phyloP scores from a whole-genome alignment of 805 yeast species.

The Metschnikowia lachancei region DNA sequence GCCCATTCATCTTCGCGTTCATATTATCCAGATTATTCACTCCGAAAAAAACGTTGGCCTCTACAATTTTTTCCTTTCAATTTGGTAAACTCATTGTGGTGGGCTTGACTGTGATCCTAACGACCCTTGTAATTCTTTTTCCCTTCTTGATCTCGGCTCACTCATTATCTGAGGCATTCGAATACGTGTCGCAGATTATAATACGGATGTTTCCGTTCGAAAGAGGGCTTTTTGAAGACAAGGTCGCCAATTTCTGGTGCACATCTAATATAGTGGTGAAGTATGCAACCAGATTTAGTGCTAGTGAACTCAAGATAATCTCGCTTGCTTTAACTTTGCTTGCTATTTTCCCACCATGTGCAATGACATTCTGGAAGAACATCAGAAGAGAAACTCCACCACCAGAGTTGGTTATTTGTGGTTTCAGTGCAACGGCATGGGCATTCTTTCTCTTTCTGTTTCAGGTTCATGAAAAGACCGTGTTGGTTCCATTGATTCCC shows the following conservation, averaged over 20 bases:
- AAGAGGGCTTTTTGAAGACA: slow-evolving; percentile 94
- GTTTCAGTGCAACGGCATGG: slow-evolving; percentile 79
- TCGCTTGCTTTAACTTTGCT: slow-evolving; percentile 54
- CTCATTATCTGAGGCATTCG: slow-evolving; percentile 23
- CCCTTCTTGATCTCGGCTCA: slow-evolving; percentile 54
- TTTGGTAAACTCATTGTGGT: slow-evolving; percentile 59
- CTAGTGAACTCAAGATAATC: slow-evolving; percentile 54
- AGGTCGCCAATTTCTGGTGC: slow-evolving; percentile 98
- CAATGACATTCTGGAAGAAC: slow-evolving; percentile 37
- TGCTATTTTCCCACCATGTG: slow-evolving; percentile 33
- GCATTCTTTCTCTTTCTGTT: slow-evolving; percentile 87
- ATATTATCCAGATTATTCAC: slow-evolving; percentile 52
- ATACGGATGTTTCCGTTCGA: slow-evolving; percentile 84
- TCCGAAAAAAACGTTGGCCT: slow-evolving; percentile 17
- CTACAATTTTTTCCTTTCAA: slow-evolving; percentile 37
- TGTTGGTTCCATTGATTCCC: slow-evolving; percentile 84
- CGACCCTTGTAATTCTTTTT: slow-evolving; percentile 49
- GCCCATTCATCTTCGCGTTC: slow-evolving; percentile 84
- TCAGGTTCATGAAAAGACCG: slow-evolving; percentile 95
- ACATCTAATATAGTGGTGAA: slow-evolving; percentile 79
- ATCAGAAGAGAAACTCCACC: slow-evolving; percentile 20
- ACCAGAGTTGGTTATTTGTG: slow-evolving; percentile 47
- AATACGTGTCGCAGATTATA: slow-evolving; percentile 55
- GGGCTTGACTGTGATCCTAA: slow-evolving; percentile 57
- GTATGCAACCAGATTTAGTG: slow-evolving; percentile 54